phyloP scores from a whole-genome alignment of 345 rosid genomes.

The Hibiscus tridactylites region DNA sequence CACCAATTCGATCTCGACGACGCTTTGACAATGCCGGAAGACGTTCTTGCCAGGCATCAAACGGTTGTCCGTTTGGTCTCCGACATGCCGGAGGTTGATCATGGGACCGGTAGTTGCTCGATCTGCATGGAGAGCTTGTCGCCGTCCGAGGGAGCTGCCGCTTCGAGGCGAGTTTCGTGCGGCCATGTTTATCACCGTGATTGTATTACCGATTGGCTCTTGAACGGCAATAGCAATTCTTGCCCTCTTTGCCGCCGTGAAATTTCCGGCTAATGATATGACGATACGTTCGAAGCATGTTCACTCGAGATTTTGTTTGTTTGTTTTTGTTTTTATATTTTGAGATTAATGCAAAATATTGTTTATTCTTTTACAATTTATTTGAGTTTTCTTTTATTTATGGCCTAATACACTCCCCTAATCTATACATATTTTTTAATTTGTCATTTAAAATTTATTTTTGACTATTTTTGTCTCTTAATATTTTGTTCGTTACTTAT shows the following conservation, averaged over 20 bases:
- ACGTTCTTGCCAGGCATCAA: background rate
- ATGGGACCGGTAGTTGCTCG: background rate
- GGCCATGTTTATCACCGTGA: constrained; percentile 7
- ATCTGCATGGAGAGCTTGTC: constrained; percentile 6
- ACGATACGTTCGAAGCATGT: background rate
- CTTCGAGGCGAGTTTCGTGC: background rate
- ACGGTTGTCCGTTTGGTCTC: background rate
- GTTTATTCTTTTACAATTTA: too few relatives aligned
- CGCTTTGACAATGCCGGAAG: background rate
- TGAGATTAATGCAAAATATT: background rate
- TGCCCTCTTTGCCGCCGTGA: constrained; percentile 12
- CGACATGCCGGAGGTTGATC: background rate
- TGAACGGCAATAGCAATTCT: background rate
- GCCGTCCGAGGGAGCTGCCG: background rate
- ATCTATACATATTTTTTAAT: too few relatives aligned
- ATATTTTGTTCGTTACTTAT: too few relatives aligned
- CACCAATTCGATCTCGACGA: constrained; percentile 5
- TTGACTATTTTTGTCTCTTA: too few relatives aligned
- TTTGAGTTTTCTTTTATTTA: too few relatives aligned
- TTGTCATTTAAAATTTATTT: too few relatives aligned
- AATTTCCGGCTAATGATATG: background rate
- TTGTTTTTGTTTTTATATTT: background rate
- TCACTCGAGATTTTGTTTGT: background rate
- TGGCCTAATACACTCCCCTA: too few relatives aligned
- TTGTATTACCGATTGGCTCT: constrained; percentile 8